Evolutionary conservation across 441 rosid species (phyloP), one percentile per base, ranked within the genome.

Genomic region (Corymbia citriodora): DNA sequence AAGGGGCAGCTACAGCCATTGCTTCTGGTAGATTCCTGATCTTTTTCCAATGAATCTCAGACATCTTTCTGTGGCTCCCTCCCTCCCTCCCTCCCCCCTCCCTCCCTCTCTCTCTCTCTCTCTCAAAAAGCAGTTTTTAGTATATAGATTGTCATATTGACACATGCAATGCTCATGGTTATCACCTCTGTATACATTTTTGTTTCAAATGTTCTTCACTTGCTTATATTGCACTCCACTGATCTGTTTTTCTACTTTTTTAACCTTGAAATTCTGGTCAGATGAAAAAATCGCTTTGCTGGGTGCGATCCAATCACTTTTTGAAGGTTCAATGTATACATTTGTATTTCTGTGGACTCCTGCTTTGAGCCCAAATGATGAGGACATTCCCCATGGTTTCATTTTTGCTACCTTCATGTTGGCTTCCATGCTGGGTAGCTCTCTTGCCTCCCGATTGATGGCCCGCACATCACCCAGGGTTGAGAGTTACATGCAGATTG

Each of bases 281-380:
- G 99, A 98, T 93, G 99, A 98, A 92, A 98, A 98, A 93, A 98
- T 98, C 53, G 98, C 98, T 21, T 92, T 98, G 95, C 95, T 98
- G 90, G 99, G 99, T 83, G 99, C 99, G 50, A 98, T 98, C 88
- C 99, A 98, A 94, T 98, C 99, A 83, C 95, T 98, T 72, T 97
- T 98, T 92, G 99, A 98, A 93, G 99, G 99, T 87, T 98, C 99
- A 88, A 98, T 98, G 99, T 98, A 98, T 93, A 98, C 99, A 91
- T 98, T 98, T 89, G 99, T 98, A 72, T 98, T 98, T 94, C 98
- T 98, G 49, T 98, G 99, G 99, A 97, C 99, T 88, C 99, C 98
- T 88, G 97, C 99, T 89, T 91, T 98, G 91, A 97, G 99, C 94
- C 99, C 99, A 36, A 96, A 95, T 81, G 97, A 95, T 2, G 99